phyloP scores from a whole-genome alignment of 2,329 filamentous ascomycete species.

The Lasiodiplodia gonubiensis region DNA sequence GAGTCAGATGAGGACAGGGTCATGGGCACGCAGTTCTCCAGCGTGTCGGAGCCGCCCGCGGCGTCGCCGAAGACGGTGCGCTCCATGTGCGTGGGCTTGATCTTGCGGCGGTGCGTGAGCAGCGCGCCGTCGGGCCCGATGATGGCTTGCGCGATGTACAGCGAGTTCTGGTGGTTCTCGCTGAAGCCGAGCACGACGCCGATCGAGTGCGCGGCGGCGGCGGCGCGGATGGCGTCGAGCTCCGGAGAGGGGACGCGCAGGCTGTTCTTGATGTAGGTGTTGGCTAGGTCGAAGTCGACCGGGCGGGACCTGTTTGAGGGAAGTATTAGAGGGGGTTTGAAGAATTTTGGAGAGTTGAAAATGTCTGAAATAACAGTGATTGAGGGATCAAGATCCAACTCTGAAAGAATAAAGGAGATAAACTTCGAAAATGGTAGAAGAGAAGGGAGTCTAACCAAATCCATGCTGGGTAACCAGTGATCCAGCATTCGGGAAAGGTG shows the following conservation, averaged over 20 bases:
- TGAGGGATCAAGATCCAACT: not conserved
- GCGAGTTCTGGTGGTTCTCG: slow-evolving; percentile 44
- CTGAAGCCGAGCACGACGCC: slow-evolving; percentile 49
- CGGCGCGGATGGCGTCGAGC: slow-evolving; percentile 49
- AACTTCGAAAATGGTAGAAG: not conserved
- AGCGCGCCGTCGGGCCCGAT: slow-evolving; percentile 44
- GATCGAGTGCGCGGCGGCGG: slow-evolving; percentile 43
- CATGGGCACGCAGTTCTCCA: slow-evolving; percentile 40
- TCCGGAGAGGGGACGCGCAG: slow-evolving; percentile 49
- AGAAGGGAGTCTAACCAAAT: slow-evolving; percentile 48
- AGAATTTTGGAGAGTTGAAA: not conserved
- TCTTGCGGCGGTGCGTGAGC: slow-evolving; percentile 47
- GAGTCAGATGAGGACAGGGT: not conserved
- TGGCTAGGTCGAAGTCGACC: slow-evolving; percentile 47
- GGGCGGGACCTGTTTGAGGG: slow-evolving; percentile 45
- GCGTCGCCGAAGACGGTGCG: slow-evolving; percentile 53
- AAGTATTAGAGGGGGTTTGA: not conserved
- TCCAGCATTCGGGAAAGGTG: slow-evolving; percentile 55
- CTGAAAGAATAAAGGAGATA: not conserved
- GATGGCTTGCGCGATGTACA: slow-evolving; percentile 50
- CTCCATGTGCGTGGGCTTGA: slow-evolving; percentile 54
- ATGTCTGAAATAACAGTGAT: not conserved
- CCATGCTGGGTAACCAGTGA: slow-evolving; percentile 54
- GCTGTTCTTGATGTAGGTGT: slow-evolving; percentile 53
- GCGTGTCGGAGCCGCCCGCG: slow-evolving; percentile 35